These are phyloP conservation scores for Knoxia roxburghii DNA, from an alignment of 257 asterid species.

Conservation along the genomic window DNA sequence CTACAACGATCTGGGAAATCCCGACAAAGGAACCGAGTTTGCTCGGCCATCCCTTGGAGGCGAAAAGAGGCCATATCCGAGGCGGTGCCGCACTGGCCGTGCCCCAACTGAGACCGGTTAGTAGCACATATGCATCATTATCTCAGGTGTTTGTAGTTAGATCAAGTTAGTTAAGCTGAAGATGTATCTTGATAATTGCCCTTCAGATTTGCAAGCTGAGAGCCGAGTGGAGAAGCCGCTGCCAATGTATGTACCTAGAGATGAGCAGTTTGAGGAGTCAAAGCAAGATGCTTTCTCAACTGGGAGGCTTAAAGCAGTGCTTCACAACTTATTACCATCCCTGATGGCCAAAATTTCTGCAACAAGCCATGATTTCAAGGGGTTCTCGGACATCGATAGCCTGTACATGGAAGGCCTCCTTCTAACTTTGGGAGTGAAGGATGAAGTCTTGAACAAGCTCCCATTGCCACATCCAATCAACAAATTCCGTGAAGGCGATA, in stretches of 20 bases:
- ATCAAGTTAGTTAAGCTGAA: no score
- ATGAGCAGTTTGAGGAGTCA: slow-evolving; percentile 93
- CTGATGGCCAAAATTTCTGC: slow-evolving; percentile 76
- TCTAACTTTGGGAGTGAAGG: slow-evolving; percentile 74
- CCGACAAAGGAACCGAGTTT: slow-evolving; percentile 72
- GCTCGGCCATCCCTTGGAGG: slow-evolving; percentile 88
- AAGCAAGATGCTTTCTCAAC: slow-evolving; percentile 74
- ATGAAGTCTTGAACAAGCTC: slow-evolving; percentile 63
- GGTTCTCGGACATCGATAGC: slow-evolving; percentile 79
- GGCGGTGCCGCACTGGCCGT: slow-evolving; percentile 93
- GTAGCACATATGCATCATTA: slow-evolving; percentile 7
- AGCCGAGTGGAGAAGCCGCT: slow-evolving; percentile 93
- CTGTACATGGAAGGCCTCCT: slow-evolving; percentile 84
- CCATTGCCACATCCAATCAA: slow-evolving; percentile 65
- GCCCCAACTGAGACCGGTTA: slow-evolving; percentile 66
- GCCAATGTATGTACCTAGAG: slow-evolving; percentile 92
- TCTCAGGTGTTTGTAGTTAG: no score
- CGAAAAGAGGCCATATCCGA: slow-evolving; percentile 57
- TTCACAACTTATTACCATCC: slow-evolving; percentile 74
- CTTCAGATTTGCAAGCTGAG: slow-evolving; percentile 57
- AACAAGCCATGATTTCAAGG: slow-evolving; percentile 72
- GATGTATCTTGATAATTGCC: neutral
- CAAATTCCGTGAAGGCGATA: slow-evolving; percentile 69
- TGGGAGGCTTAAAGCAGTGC: slow-evolving; percentile 83
- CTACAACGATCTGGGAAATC: slow-evolving; percentile 93